These are phyloP conservation scores for Pyrenophora graminea DNA, from an alignment of 2,329 filamentous ascomycete species.

Conservation along the genomic window DNA sequence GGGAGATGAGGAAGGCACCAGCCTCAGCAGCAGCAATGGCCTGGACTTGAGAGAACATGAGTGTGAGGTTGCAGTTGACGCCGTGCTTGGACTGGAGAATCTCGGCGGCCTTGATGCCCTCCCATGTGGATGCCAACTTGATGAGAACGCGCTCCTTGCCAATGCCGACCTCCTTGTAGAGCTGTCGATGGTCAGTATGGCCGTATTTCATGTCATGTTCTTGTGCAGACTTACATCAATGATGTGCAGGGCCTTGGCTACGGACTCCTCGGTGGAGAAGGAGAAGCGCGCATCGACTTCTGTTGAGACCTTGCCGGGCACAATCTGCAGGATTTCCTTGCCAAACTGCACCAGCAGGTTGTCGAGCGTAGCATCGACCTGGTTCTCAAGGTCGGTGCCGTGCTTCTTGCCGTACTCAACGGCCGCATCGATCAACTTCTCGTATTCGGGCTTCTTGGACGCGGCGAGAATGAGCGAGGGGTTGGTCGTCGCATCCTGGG, in stretches of 20 bases:
- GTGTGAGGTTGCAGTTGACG: constrained; percentile 98
- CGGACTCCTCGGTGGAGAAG: constrained; percentile 89
- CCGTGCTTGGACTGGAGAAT: constrained; percentile 94
- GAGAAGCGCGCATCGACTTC: constrained; percentile 97
- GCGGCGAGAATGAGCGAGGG: constrained; percentile 97
- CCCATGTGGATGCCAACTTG: constrained; percentile 99
- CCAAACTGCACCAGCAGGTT: constrained; percentile 96
- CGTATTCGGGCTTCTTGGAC: constrained; percentile 97
- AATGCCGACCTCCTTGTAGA: constrained; percentile 92
- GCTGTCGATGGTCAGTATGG: constrained; percentile 58
- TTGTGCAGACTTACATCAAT: constrained; percentile 71
- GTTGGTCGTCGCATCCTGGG: constrained; percentile 99
- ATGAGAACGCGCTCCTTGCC: constrained; percentile 93
- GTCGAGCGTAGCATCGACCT: constrained; percentile 91
- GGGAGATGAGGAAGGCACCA: constrained; percentile 94
- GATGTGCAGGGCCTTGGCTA: constrained; percentile 95
- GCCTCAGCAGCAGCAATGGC: constrained; percentile 96
- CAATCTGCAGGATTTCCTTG: constrained; percentile 94
- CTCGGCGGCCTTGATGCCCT: constrained; percentile 98
- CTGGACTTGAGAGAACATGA: constrained; percentile 96
- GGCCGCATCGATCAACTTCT: constrained; percentile 84
- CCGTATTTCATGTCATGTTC: neutral
- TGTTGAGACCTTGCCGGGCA: constrained; percentile 97
- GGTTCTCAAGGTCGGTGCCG: constrained; percentile 69
- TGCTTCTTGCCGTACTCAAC: constrained; percentile 82